Evolutionary conservation across 208 protist genomes (phyloP).

Genomic region (Acanthamoeba sp.): DNA sequence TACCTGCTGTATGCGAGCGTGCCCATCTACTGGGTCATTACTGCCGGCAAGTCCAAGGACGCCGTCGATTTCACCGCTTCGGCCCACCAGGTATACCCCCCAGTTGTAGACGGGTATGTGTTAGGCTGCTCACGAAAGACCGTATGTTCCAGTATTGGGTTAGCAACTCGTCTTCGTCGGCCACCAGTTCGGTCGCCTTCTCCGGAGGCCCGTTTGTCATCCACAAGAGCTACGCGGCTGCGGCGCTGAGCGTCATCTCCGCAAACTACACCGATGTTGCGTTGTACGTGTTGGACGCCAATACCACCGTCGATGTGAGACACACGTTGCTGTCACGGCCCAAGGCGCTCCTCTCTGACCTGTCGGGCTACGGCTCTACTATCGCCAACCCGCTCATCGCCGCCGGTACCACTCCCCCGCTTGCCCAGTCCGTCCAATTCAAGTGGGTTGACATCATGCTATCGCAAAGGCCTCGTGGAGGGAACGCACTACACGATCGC

Average conservation of each 20-base stretch:
- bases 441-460: too few species aligned
- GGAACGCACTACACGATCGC: background rate
- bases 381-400: background rate
- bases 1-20: background rate
- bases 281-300: background rate
- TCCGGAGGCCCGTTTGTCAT: background rate
- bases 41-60: constrained; percentile 9
- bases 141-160: background rate
- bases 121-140: too few species aligned
- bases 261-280: background rate
- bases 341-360: constrained; percentile 21
- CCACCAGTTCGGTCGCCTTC: background rate
- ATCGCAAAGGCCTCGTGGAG: too few species aligned
- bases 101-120: too few species aligned
- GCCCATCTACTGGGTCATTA: background rate
- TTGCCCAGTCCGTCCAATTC: too few species aligned
- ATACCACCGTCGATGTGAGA: background rate
- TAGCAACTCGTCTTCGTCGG: background rate
- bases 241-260: background rate
- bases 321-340: background rate
- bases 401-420: too few species aligned
- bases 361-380: background rate
- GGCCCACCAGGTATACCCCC: constrained; percentile 1
- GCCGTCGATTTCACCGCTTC: background rate
- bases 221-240: background rate